These are phyloP conservation scores for Crataegus laevigata DNA, from an alignment of 306 rosid genomes.

Conservation along the genomic window DNA sequence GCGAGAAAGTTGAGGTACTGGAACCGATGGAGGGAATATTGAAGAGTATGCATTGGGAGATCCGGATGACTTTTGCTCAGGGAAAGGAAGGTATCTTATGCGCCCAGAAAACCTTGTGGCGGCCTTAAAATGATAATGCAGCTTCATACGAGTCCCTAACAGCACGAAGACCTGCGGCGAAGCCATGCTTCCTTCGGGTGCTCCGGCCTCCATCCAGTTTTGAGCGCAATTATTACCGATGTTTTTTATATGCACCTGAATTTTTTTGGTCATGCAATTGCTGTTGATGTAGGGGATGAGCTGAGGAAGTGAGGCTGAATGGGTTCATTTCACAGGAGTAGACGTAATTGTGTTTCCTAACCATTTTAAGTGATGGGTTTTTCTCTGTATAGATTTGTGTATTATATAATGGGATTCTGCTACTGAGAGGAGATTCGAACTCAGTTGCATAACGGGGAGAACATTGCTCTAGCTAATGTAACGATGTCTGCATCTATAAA, in stretches of 20 bases:
- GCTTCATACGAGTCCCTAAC: neutral
- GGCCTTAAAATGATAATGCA: constrained; percentile 38
- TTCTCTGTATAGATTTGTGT: neutral
- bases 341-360: neutral
- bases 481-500: neutral
- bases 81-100: constrained; percentile 75
- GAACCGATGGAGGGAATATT: constrained; percentile 68
- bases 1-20: constrained; percentile 76
- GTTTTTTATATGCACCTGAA: neutral
- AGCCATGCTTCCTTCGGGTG: neutral
- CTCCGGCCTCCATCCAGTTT: neutral
- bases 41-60: constrained; percentile 71
- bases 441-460: neutral
- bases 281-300: neutral
- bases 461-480: neutral
- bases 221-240: neutral
- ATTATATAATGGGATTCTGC: neutral
- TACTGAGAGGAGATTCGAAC: too few species aligned
- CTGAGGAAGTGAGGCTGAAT: neutral
- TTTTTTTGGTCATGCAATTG: neutral
- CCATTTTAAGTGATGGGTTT: neutral
- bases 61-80: constrained; percentile 67
- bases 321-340: neutral
- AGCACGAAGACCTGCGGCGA: neutral
- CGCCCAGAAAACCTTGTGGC: constrained; percentile 77